Base-by-base conservation (phyloP, 1,139 yeast genomes). In the Taiozyma sp. region DNA sequence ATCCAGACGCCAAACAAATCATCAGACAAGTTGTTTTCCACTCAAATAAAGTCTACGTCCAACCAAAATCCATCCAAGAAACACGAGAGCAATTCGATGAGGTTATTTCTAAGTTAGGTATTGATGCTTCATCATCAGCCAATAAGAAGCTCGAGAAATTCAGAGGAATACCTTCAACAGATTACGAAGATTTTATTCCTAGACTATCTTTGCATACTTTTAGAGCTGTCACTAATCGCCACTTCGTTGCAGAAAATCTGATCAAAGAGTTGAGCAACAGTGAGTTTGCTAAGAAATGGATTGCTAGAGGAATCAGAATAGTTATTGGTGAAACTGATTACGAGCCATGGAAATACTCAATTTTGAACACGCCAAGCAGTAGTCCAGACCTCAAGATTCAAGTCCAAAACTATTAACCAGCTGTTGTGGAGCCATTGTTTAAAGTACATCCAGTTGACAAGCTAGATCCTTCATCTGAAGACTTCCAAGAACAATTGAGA, bases 271-370 rank as follows among this genome's bases (percentile, higher is more conserved):
- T 71, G 10, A 51, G 57, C 22, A 53, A 63, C 24, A 76, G 76
- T 16, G 62, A 59, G 16, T 68, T 66, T 50, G 71, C 71, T 1
- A 50, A 57, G 46, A 53, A 58, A 53, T 50, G 69, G 46, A 52
- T 55, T 8, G 53, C 50, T 4, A 60, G 61, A 44, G 64, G 61
- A 13, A 45, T 66, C 6, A 58, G 65, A 26, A 55, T 73, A 34
- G 47, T 71, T 34, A 62, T 67, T 47, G 76, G 75, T 16, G 76
- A 72, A 51, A 75, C 71, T 8, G 63, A 61, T 43, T 71, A 72
- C 48, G 76, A 72, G 50, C 63, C 61, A 10, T 55, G 56, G 8
- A 56, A 62, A 37, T 72, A 72, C 49, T 65, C 72, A 3, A 55
- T 60, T 16, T 56, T 69, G 22, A 68, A 72, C 51, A 66, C 72